Base-by-base conservation (phyloP, 2,329 filamentous ascomycete genomes). In the Colletotrichum tropicicola region DNA sequence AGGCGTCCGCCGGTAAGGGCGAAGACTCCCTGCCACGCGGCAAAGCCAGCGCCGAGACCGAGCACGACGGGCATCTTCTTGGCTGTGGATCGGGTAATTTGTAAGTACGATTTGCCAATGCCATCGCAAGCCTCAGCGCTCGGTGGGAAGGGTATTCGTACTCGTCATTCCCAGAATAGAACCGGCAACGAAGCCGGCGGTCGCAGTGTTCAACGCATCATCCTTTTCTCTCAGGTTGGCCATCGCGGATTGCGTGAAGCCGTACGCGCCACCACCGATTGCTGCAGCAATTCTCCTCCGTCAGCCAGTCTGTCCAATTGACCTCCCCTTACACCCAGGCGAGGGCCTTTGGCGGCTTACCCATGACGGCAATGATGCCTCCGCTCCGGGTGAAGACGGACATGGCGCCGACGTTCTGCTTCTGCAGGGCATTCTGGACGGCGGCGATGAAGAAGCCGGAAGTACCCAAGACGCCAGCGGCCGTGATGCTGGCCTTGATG, bases 201-300 rank as follows among this genome's bases (percentile, higher is more conserved):
- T 82, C 41, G 88, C 87, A 59, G 89, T 83, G 78, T 94, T 96
- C 81, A 87, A 91, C 70, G 85, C 82, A 76, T 97, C 94, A 64
- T 97, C 88, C 82, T 91, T 93, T 79, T 94, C 86, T 73, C 94
- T 90, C 70, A 98, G 83, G 81, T 98, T 98, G 78, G 93, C 92
- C 47, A 91, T 85, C 52, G 92, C 91, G 71, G 86, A 87, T 72
- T 87, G 90, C 71, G 90, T 85, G 83, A 98, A 97, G 72, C 88
- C 86, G 79, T 93, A 97, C 67, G 90, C 86, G 73, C 88, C 89
- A 73, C 92, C 92, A 78, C 90, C 88, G 41, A 88, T 87, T 74
- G 89, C 92, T 94, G 71, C n/a, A n/a, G 56, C 19, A 37, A 43
- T 9, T 27, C 23, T 30, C 49, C 23, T 35, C 59, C 68, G 41